These are phyloP conservation scores for Fusarium sp. DNA, from an alignment of 2,329 filamentous ascomycete species.

Conservation along the genomic window DNA sequence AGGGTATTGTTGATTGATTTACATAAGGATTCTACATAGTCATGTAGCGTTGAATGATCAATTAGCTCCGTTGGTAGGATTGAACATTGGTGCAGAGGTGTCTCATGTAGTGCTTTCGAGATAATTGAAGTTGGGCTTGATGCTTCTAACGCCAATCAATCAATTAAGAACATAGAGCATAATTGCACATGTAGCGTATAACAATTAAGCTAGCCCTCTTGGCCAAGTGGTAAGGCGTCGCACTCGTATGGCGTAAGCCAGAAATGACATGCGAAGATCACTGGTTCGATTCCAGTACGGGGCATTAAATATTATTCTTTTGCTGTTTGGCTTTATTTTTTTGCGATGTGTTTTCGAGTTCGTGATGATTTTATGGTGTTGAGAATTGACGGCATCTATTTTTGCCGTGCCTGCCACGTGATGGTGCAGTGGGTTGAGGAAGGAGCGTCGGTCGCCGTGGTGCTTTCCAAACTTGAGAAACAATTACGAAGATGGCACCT, in stretches of 20 bases:
- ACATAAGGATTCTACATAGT: neutral
- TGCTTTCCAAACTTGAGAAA: neutral
- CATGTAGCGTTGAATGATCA: neutral
- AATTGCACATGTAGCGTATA: neutral
- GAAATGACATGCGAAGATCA: constrained; percentile 41
- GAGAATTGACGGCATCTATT: neutral
- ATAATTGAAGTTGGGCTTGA: neutral
- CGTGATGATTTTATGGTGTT: neutral
- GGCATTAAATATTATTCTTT: constrained; percentile 16
- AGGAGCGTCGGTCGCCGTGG: neutral
- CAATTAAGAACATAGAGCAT: neutral
- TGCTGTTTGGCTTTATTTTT: neutral
- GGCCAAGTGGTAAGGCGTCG: constrained; percentile 47
- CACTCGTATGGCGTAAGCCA: constrained; percentile 38
- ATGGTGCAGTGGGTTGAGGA: fast-evolving
- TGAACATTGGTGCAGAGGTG: neutral
- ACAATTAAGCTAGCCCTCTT: constrained; percentile 37
- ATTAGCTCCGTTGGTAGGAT: neutral
- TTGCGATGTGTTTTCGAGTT: fast-evolving
- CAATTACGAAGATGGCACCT: too few species aligned
- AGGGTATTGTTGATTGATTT: neutral
- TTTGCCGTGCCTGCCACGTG: neutral
- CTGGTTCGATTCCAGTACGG: constrained; percentile 44
- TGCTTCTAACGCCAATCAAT: neutral
- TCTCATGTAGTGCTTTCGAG: neutral